A percentile compares a stretch with the other conserved stretches of the same genome.
phyloP scores from a whole-genome alignment of 2,329 filamentous ascomycete genomes.

The Elsinoe batatas region DNA sequence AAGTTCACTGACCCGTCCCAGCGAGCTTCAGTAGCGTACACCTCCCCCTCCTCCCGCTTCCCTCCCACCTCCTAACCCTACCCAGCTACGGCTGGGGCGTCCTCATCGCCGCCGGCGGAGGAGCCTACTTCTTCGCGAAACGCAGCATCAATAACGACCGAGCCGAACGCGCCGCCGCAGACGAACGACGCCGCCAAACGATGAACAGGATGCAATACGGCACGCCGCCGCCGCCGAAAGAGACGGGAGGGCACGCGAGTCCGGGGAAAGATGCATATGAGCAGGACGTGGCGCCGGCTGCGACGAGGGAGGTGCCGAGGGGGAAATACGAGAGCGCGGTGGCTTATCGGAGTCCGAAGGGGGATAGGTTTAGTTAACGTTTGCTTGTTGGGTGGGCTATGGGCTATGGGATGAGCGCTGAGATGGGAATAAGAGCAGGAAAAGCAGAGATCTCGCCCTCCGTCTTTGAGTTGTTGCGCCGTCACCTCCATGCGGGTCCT shows the following conservation, averaged over 20 bases:
- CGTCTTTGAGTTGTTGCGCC: neutral
- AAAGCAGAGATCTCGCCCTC: neutral
- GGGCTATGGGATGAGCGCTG: slow-evolving; percentile 6
- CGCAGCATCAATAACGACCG: slow-evolving; percentile 87
- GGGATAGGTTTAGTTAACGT: slow-evolving; percentile 61
- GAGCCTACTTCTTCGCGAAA: slow-evolving; percentile 95
- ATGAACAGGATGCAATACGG: slow-evolving; percentile 13
- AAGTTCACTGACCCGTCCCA: neutral
- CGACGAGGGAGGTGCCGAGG: slow-evolving; percentile 60
- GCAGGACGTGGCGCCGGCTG: slow-evolving; percentile 72
- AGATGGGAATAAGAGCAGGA: neutral
- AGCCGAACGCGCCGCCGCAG: slow-evolving; percentile 57
- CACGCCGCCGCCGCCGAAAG: slow-evolving; percentile 10
- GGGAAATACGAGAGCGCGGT: slow-evolving; percentile 78
- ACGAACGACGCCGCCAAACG: slow-evolving; percentile 46
- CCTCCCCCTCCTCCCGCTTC: neutral
- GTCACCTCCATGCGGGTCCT: neutral
- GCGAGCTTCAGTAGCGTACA: slow-evolving; percentile 17
- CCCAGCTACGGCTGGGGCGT: slow-evolving; percentile 82
- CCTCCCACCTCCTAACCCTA: neutral
- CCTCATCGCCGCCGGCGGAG: slow-evolving; percentile 76
- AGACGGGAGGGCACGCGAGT: slow-evolving; percentile 33
- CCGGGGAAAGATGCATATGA: slow-evolving; percentile 60
- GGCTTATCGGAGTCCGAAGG: slow-evolving; percentile 69
- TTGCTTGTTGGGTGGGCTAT: neutral